Conservation (phyloP, 2,329 filamentous ascomycete genomes). For the Clonostachys rosea region DNA sequence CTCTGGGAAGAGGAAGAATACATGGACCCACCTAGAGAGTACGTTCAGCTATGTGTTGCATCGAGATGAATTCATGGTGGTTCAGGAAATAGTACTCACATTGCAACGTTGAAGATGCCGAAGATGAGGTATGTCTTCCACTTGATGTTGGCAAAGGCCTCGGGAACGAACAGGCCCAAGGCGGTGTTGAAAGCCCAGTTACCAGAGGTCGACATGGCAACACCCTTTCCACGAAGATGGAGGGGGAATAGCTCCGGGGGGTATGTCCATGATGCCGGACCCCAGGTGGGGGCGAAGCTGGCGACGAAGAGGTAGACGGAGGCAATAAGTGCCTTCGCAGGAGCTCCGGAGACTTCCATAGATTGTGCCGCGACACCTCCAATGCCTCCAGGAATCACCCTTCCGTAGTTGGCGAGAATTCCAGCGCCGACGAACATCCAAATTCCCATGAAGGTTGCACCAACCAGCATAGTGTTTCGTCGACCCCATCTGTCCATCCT, state of each 20-base stretch:
- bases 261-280: conserved; percentile 38
- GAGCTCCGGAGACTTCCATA: conserved; percentile 34
- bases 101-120: conserved; percentile 8
- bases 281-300: conserved; percentile 37
- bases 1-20: conserved; percentile 52
- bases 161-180: conserved; percentile 7
- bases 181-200: conserved; percentile 9
- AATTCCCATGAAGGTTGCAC: conserved; percentile 59
- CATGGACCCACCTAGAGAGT: conserved; percentile 30
- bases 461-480: conserved; percentile 61
- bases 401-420: conserved; percentile 42
- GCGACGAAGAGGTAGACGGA: conserved; percentile 63
- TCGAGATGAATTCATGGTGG: too few species aligned
- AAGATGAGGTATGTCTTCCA: conserved; percentile 15
- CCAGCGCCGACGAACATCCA: conserved; percentile 53
- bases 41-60: too few species aligned
- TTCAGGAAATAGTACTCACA: conserved; percentile 3
- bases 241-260: conserved; percentile 11
- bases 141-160: conserved; percentile 10
- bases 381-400: conserved; percentile 32
- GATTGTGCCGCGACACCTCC: conserved; percentile 40
- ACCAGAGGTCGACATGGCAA: conserved; percentile 4
- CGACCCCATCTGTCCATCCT: conserved; percentile 72
- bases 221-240: conserved; percentile 7
- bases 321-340: conserved; percentile 60